phyloP scores from a whole-genome alignment of 116 monocot species.

The Zostera marina region DNA sequence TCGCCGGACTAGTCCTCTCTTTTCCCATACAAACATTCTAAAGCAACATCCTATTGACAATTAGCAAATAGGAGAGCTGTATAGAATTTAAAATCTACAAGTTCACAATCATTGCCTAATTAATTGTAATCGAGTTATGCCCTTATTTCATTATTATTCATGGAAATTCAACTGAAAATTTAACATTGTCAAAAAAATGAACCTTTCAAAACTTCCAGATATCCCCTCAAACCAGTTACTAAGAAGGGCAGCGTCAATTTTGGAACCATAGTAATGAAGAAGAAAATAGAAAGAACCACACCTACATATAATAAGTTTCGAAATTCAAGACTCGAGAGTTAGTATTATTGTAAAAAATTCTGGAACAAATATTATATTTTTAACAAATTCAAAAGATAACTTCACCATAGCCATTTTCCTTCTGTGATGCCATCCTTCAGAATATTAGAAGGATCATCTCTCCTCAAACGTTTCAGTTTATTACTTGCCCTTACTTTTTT shows the following conservation, averaged over 20 bases:
- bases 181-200: too few relatives aligned
- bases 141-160: too few relatives aligned
- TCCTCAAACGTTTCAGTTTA: slow-evolving; percentile 42
- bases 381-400: neutral
- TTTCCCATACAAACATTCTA: too few relatives aligned
- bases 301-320: slow-evolving; percentile 21
- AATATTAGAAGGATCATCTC: slow-evolving; percentile 21
- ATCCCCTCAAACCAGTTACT: slow-evolving; percentile 52
- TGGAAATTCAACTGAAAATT: too few relatives aligned
- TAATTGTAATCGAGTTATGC: too few relatives aligned
- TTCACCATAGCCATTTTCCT: slow-evolving; percentile 55
- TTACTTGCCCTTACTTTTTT: slow-evolving; percentile 10
- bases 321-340: neutral
- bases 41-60: too few relatives aligned
- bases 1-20: too few relatives aligned
- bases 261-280: slow-evolving; percentile 33
- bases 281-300: slow-evolving; percentile 55
- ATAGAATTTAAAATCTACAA: too few relatives aligned
- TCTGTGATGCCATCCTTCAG: slow-evolving; percentile 55
- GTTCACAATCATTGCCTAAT: too few relatives aligned
- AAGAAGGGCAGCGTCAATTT: slow-evolving; percentile 32
- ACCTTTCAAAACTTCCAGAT: slow-evolving; percentile 60
- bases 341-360: too few relatives aligned
- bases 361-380: too few relatives aligned
- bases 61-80: too few relatives aligned